A percentile compares a stretch with the other conserved stretches of the same genome.
Evolutionary conservation across 164 flowering plant species (phyloP).

Genomic region (Platanus orientalis): DNA sequence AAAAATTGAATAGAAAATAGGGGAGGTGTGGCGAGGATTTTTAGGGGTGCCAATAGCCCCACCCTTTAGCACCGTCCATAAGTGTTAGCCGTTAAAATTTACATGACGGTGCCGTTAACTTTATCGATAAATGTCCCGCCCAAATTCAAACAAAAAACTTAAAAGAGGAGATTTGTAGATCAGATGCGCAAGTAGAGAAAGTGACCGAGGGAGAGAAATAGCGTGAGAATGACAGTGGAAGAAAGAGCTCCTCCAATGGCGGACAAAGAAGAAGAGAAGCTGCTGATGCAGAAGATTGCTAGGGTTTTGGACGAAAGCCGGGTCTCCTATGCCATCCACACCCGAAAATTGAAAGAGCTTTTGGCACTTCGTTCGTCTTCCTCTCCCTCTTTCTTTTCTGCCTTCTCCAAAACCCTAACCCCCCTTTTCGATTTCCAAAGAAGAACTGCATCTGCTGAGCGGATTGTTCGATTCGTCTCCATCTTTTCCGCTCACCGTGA

Average conservation of each 20-base stretch:
- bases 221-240: not conserved
- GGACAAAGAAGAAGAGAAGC: constrained; percentile 12
- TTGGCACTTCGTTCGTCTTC: constrained; percentile 44
- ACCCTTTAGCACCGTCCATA: no score
- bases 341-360: constrained; percentile 81
- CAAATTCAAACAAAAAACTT: not conserved
- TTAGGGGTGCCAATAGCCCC: no score
- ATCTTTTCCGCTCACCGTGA: constrained; percentile 40
- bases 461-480: constrained; percentile 63
- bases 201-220: constrained; percentile 5
- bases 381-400: constrained; percentile 37
- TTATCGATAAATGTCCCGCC: not conserved
- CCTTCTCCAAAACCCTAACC: constrained; percentile 54
- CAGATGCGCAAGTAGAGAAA: not conserved
- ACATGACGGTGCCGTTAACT: not conserved
- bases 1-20: no score
- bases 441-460: constrained; percentile 54
- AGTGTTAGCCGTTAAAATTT: not conserved
- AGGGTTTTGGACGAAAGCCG: constrained; percentile 61
- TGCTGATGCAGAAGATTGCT: constrained; percentile 38
- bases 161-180: not conserved
- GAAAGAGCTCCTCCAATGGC: constrained; percentile 1
- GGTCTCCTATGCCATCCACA: constrained; percentile 61
- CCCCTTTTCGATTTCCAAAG: constrained; percentile 65
- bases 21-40: no score